These are phyloP conservation scores for Diaporthe eres DNA, from an alignment of 2,329 filamentous ascomycete genomes.

Conservation along the genomic window DNA sequence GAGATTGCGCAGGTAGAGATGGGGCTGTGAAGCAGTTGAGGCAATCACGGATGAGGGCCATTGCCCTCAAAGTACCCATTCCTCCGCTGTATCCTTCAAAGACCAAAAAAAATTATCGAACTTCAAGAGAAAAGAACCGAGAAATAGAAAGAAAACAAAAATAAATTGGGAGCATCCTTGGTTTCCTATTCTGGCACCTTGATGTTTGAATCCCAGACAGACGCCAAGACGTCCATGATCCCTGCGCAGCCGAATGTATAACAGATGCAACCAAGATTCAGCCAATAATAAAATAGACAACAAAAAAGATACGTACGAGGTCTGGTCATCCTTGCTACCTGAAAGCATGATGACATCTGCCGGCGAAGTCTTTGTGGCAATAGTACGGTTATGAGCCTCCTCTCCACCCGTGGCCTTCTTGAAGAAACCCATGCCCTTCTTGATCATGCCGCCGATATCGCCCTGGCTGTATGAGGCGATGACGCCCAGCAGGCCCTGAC, in stretches of 20 bases:
- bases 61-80: neutral
- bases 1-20: neutral
- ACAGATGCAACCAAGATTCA: neutral
- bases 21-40: neutral
- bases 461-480: constrained; percentile 75
- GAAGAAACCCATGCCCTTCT: constrained; percentile 84
- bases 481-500: constrained; percentile 72
- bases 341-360: constrained; percentile 99
- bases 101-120: neutral
- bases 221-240: neutral
- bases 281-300: constrained; percentile 47
- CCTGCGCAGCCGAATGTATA: neutral
- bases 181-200: neutral
- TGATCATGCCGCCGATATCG: constrained; percentile 86
- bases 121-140: neutral
- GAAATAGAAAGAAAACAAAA: neutral
- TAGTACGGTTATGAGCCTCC: constrained; percentile 83
- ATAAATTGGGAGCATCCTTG: neutral
- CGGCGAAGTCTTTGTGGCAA: constrained; percentile 91
- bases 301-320: constrained; percentile 76
- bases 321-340: constrained; percentile 96
- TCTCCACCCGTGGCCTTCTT: constrained; percentile 90
- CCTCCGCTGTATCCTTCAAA: neutral
- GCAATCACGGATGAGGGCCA: neutral
- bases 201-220: neutral